Evolutionary conservation across 768 basidiomycete species (phyloP).

Genomic region (Leccinum incarnatum): DNA sequence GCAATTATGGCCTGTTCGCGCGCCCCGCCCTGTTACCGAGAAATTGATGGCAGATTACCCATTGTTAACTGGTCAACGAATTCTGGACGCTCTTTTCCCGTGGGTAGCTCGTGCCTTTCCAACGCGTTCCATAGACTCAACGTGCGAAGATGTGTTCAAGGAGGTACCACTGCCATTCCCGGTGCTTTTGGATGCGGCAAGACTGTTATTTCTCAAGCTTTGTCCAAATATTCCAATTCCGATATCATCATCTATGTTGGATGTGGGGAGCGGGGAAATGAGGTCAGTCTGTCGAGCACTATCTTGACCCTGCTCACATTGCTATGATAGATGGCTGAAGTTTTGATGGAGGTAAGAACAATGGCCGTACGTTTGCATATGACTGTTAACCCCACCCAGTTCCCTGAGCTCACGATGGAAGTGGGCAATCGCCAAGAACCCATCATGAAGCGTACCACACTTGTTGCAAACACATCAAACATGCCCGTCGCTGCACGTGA

Average conservation of each 20-base stretch:
- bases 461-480: slow-evolving; percentile 99
- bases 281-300: slow-evolving; percentile 45
- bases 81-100: slow-evolving; percentile 96
- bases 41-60: slow-evolving; percentile 93
- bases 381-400: slow-evolving; percentile 35
- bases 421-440: slow-evolving; percentile 92
- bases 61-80: slow-evolving; percentile 93
- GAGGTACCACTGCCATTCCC: slow-evolving; percentile 95
- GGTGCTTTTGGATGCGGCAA: slow-evolving; percentile 99
- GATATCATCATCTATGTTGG: slow-evolving; percentile 99
- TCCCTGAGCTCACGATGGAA: slow-evolving; percentile 93
- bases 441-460: slow-evolving; percentile 99
- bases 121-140: not conserved
- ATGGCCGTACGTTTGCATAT: slow-evolving; percentile 2
- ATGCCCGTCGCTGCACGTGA: slow-evolving; percentile 99
- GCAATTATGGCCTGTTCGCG: slow-evolving; percentile 99
- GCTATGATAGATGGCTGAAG: slow-evolving; percentile 84
- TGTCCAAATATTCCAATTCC: slow-evolving; percentile 98
- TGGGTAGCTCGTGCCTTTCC: slow-evolving; percentile 38
- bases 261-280: slow-evolving; percentile 98
- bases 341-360: slow-evolving; percentile 84
- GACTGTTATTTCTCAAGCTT: slow-evolving; percentile 97
- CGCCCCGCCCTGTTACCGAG: slow-evolving; percentile 93
- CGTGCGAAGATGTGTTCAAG: slow-evolving; percentile 78
- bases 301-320: slow-evolving; percentile 36